Evolutionary conservation across 2,329 filamentous ascomycete species (phyloP).

Genomic region (Cladophialophora carrionii): DNA sequence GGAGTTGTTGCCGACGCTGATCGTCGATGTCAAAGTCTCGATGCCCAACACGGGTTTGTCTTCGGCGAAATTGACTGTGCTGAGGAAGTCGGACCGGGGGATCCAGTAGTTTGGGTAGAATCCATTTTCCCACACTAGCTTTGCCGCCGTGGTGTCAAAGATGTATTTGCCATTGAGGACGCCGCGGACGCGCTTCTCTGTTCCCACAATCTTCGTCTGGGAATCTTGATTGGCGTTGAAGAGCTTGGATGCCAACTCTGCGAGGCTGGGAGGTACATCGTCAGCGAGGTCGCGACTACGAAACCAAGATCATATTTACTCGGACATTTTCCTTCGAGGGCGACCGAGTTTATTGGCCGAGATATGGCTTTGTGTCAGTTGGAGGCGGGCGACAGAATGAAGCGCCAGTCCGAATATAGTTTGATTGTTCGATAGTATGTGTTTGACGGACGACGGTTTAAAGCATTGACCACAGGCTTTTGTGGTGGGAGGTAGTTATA

Average conservation of each 20-base stretch:
- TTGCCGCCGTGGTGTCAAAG: slow-evolving; percentile 37
- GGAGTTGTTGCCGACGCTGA: slow-evolving; percentile 29
- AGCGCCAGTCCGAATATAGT: slow-evolving; percentile 17
- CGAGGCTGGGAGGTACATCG: slow-evolving; percentile 23
- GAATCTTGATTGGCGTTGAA: slow-evolving; percentile 31
- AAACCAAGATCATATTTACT: slow-evolving; percentile 3
- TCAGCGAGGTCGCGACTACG: background rate
- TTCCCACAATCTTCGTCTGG: slow-evolving; percentile 32
- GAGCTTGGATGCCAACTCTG: slow-evolving; percentile 36
- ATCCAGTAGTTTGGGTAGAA: slow-evolving; percentile 38
- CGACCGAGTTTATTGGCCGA: background rate
- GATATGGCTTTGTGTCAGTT: slow-evolving; percentile 15
- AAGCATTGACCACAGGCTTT: background rate
- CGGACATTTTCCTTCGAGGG: slow-evolving; percentile 23
- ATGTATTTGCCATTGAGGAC: slow-evolving; percentile 36
- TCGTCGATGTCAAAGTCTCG: slow-evolving; percentile 29
- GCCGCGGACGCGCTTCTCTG: slow-evolving; percentile 37
- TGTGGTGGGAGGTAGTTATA: slow-evolving; percentile 11
- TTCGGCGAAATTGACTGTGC: slow-evolving; percentile 34
- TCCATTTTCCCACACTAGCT: slow-evolving; percentile 38
- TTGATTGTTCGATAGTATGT: background rate
- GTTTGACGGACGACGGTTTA: background rate
- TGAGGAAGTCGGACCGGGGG: slow-evolving; percentile 28
- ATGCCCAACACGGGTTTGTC: slow-evolving; percentile 36
- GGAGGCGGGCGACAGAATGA: slow-evolving; percentile 18